Evolutionary conservation across 192 early-diverging fungal genomes (phyloP), one percentile per base, ranked within the genome.

Genomic region (Coemansia sp.): DNA sequence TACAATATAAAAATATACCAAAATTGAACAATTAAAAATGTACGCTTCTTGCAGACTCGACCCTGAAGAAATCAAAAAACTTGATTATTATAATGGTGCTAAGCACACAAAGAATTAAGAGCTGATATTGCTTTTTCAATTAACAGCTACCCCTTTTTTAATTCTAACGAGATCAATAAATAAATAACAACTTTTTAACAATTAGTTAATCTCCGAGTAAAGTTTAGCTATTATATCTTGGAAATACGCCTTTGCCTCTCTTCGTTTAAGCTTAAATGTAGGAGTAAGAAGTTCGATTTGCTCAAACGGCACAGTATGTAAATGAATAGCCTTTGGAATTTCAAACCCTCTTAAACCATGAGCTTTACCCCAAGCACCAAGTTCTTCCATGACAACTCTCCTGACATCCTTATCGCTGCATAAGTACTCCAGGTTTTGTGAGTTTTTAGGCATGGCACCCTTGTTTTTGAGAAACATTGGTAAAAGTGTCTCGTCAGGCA

Each of bases 241-340:
- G 67, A 87, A 89, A 17, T 71, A 34, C 17, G 60, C 69, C 48
- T 66, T 60, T 5, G 81, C 81, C 20, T 58, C 77, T 7, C 70
- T 56, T 1, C 86, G 74, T 57, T 86, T 87, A 34, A 87, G 69
- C 69, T 90, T 90, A 30, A 85, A 87, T 7, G 91, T 92, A 3
- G 93, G 92, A 0, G 94, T 94, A 68, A 96, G 77, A 29, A 91
- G 82, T 4, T 83, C 89, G 29, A 91, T 87, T 62, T 89, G 87
- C 28, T 91, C 84, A 73, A 94, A 94, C 22, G 87, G 72, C n/a
- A 85, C 85, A 1, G 83, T 31, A 33, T 88, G 74, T n/a, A 96
- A 56, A 22, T 84, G 58, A 17, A 94, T 72, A 22, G 75, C 84
- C 77, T 88, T 91, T 22, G 87, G 82, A n/a, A 83, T 81, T 42